Base-by-base conservation (phyloP, 768 basidiomycete genomes). In the Tephrocybe rancida region DNA sequence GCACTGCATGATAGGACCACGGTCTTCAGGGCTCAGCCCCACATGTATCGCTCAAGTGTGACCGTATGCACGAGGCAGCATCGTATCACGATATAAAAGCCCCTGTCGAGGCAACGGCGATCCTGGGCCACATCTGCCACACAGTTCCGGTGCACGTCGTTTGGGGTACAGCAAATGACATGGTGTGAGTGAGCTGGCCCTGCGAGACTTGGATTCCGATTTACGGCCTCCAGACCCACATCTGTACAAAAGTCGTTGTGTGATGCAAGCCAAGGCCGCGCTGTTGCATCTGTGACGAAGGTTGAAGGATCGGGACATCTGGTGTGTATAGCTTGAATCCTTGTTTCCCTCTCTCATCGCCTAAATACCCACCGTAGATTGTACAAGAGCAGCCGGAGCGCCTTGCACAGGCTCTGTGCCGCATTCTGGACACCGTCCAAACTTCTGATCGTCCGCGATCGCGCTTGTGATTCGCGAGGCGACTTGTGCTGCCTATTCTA, bases 231-330 rank as follows among this genome's bases (percentile, higher is more conserved):
- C 22, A 81, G 80, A 18, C 75, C 77, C 1, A 71, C 75, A 46
- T 72, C n/a, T 71, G 67, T 79, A 43, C 77, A 77, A 41, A 70
- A 80, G 9, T 73, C 78, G 0, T 59, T 81, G 46, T 65, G 63
- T 38, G 76, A 80, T 48, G 57, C 56, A 3, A 66, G 70, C 6
- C 67, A 75, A 55, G 80, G 79, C 11, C 66, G 74, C 16, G 59
- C 58, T 18, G 69, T 71, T 6, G 70, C 77, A 5, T 81, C 80
- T 26, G 73, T 80, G 8, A 71, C 68, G 25, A 71, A 65, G 44
- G 65, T 83, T 1, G 62, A 77, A 44, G 68, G 69, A 41, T 69
- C 73, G n/a, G 80, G 81, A 22, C 81, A 83, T 66, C 67, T 79
- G 69, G 81, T 77, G 53, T 41, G 69, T 30, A 41, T 48, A 19